Base-by-base conservation (phyloP, 2,329 filamentous ascomycete species). In the Talaromyces sp. region DNA sequence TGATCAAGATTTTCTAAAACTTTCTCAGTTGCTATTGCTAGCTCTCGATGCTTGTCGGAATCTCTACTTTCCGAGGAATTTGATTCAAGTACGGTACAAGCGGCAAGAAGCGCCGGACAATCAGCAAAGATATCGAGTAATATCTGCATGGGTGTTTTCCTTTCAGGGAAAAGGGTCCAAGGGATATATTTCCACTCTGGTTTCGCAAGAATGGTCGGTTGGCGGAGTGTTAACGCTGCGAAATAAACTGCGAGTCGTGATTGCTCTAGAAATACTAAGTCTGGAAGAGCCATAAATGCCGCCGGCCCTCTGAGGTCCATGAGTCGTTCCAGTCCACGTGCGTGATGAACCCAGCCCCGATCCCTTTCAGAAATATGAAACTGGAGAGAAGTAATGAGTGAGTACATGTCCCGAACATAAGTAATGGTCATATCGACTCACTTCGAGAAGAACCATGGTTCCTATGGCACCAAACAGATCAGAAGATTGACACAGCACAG, bases 361-460 rank as follows among this genome's bases (percentile, higher is more conserved):
- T 56, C 54, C 48, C 38, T 32, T 48, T 56, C 54, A 7, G 35
- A 56, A 31, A 56, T 56, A 48, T 48, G 54, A 29, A 56, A 56
- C 54, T 56, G n/a, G 3, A 50, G 9, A 50, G 3, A 12, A 12
- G 3, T 26, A 2, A 10, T 14, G 10, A n/a, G n/a, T 50, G 3
- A 21, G 24, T 10, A 26, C 2, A 14, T 50, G 8, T 50, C 5
- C 9, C 43, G n/a, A 12, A 50, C 12, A 11, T 12, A 26, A 26
- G 11, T 50, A 3, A 7, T 12, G 10, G 43, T 10, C 5, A 26
- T 21, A 50, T 5, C 10, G 43, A 50, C 43, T 31, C 27, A 56
- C 54, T 26, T 56, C 54, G 5, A 56, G 32, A 6, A 56, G 9
- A 29, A 26, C 38, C 54, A 56, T 48, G 14, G 54, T 56, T n/a